Conservation (phyloP, 139 green algal genomes). For the Yamagishiella unicocca region DNA sequence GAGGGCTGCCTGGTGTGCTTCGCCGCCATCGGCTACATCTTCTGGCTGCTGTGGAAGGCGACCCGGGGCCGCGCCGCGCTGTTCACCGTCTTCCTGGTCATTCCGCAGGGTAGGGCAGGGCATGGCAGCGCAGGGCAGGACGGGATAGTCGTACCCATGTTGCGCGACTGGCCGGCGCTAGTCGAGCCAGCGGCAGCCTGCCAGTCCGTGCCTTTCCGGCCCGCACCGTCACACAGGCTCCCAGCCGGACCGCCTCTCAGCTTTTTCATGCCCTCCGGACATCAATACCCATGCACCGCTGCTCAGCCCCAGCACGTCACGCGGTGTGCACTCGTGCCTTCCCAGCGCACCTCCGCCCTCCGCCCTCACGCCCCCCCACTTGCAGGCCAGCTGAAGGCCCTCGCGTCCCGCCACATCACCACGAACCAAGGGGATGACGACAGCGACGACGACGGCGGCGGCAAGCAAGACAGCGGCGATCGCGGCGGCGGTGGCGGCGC, state of each 20-base stretch:
- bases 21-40: slow-evolving; percentile 4
- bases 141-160: too few relatives aligned
- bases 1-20: slow-evolving; percentile 49
- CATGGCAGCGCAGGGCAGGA: slow-evolving; percentile 12
- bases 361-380: background rate
- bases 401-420: slow-evolving; percentile 33
- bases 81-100: slow-evolving; percentile 62
- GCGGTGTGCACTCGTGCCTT: too few relatives aligned
- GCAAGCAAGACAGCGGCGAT: background rate
- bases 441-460: slow-evolving; percentile 9
- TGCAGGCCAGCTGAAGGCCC: slow-evolving; percentile 23
- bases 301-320: too few relatives aligned
- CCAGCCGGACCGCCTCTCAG: too few relatives aligned
- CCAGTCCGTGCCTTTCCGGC: too few relatives aligned
- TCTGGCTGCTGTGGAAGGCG: slow-evolving; percentile 45
- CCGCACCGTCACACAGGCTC: too few relatives aligned
- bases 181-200: too few relatives aligned
- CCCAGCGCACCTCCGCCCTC: background rate
- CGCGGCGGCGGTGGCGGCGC: background rate
- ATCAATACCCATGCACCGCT: too few relatives aligned
- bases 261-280: too few relatives aligned
- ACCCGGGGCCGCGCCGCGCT: slow-evolving; percentile 43
- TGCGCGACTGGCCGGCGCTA: too few relatives aligned
- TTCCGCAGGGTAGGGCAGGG: slow-evolving; percentile 51
- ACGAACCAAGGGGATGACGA: slow-evolving; percentile 5